Percentiles rank a stretch among this genome's conserved stretches.
Evolutionary conservation across 495 filamentous ascomycete species (phyloP).

Genomic region (Penicillium cosmopolitanum): DNA sequence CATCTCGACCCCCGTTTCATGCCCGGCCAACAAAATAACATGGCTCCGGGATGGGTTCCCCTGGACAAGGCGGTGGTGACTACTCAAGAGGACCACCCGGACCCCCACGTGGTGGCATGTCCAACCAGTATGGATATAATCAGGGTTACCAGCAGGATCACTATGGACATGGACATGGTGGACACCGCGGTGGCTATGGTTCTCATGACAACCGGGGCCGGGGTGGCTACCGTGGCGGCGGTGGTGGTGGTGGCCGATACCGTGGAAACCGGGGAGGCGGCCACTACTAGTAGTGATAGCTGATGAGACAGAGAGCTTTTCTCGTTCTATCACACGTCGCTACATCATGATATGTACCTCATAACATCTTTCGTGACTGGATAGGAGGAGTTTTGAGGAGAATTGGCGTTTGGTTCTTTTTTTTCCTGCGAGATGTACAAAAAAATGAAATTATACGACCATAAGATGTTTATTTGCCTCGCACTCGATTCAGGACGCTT

Average conservation of each 20-base stretch:
- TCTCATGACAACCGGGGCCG: slow-evolving; percentile 31
- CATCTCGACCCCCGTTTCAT: slow-evolving; percentile 56
- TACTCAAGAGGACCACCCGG: slow-evolving; percentile 47
- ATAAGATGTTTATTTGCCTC: neutral
- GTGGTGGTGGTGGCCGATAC: slow-evolving; percentile 36
- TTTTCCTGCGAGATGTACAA: neutral
- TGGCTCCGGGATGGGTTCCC: slow-evolving; percentile 46
- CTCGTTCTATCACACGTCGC: neutral
- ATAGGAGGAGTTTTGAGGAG: neutral
- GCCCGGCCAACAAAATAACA: slow-evolving; percentile 35
- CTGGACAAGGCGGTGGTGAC: slow-evolving; percentile 34
- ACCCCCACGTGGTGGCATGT: slow-evolving; percentile 44
- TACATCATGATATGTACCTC: slow-evolving; percentile 8
- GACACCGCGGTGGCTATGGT: slow-evolving; percentile 26
- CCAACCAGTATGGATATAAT: slow-evolving; percentile 33
- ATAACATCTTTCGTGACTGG: slow-evolving; percentile 2
- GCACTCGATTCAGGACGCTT: no score
- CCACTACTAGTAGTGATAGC: slow-evolving; percentile 34
- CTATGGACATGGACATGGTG: slow-evolving; percentile 23
- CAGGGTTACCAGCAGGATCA: slow-evolving; percentile 32
- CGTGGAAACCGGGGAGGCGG: slow-evolving; percentile 11
- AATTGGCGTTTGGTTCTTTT: neutral
- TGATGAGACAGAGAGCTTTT: neutral
- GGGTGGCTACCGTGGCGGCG: slow-evolving; percentile 34
- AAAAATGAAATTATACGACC: neutral